Evolutionary conservation across 805 yeast species (phyloP), one percentile per base, ranked within the genome.

Genomic region (Cyberlindnera petersonii): DNA sequence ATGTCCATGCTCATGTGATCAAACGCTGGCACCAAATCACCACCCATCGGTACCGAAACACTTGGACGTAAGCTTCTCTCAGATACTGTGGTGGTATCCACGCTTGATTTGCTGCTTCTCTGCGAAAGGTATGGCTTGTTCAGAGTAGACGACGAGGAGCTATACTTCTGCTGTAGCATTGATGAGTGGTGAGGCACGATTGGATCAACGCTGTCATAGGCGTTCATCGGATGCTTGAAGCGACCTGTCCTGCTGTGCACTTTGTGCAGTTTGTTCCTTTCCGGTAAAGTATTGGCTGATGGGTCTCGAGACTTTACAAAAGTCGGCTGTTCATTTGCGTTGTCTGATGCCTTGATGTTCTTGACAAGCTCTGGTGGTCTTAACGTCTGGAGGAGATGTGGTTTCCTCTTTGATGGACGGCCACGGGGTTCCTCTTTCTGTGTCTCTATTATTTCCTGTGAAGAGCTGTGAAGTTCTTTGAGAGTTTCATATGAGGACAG

Each of bases 11-110:
- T 50, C 41, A 53, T 27, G 20, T 44, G 48, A 22, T 44, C 47
- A 31, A 53, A 53, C 3, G 58, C 58, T 1, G 58, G 58, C 3
- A 53, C 43, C 22, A 52, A 17, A 9, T 47, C 58, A 31, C 50
- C 46, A 9, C 43, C 48, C 52, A 52, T 47, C 1, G 49, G 36
- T 4, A 53, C 45, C 2, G 47, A 30, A 2, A 33, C 30, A 9
- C 43, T 42, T 27, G 23, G 30, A 6, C 49, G 16, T 21, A 39
- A 17, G 26, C 36, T 17, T 24, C 33, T 24, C 22, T 21, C 38
- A 17, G 42, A 9, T 17, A 30, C 14, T n/a, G 26, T 20, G 24
- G 11, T 22, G 37, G 19, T 9, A n/a, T 19, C 19, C 35, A 20
- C 13, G 13, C 39, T 32, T 11, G 34, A 31, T 11, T 32, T 24